These are phyloP conservation scores for Leonotis leonurus DNA, from an alignment of 257 asterid genomes.

Conservation along the genomic window DNA sequence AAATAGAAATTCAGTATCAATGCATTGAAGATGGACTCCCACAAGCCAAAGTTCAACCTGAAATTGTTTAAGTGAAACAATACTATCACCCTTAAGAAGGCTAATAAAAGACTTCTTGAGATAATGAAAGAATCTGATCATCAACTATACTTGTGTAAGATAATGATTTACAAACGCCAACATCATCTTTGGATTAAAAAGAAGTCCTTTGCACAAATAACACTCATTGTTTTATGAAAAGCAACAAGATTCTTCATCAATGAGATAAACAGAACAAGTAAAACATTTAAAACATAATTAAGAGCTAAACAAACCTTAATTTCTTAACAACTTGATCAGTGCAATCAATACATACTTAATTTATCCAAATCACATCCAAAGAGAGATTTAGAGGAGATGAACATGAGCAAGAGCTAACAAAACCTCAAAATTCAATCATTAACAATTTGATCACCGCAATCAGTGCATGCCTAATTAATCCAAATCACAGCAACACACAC, in stretches of 20 bases:
- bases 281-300: too few relatives aligned
- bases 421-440: background rate
- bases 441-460: background rate
- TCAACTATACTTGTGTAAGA: background rate
- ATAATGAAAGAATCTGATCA: background rate
- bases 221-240: background rate
- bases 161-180: background rate
- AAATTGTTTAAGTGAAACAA: background rate
- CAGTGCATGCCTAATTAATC: background rate
- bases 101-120: background rate
- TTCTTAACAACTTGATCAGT: too few relatives aligned
- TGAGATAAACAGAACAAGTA: background rate
- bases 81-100: background rate
- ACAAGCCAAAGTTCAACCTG: conserved; percentile 5
- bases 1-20: background rate
- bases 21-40: background rate
- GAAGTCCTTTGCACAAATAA: background rate
- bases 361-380: too few relatives aligned
- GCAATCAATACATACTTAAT: too few relatives aligned
- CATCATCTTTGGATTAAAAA: background rate
- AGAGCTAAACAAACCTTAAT: too few relatives aligned
- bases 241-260: background rate
- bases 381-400: background rate
- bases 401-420: background rate
- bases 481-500: background rate